Evolutionary conservation across 495 filamentous ascomycete genomes (phyloP).

Genomic region (Hypoxylon lienhwacheense): DNA sequence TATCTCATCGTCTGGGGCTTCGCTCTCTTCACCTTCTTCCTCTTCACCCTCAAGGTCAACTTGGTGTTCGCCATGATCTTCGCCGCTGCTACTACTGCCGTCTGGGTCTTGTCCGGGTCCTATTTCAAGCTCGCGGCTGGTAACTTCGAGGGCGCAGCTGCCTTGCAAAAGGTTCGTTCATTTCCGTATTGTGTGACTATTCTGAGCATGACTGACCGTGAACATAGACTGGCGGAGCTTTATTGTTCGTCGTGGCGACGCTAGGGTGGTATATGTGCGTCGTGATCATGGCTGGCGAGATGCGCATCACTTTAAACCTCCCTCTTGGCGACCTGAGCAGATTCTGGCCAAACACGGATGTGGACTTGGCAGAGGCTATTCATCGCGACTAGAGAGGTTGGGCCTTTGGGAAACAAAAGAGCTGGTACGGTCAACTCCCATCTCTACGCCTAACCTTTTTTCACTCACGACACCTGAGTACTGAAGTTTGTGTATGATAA

Average conservation of each 20-base stretch:
- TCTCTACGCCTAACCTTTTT: too few relatives aligned
- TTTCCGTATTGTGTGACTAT: background rate
- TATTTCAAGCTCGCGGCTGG: slow-evolving; percentile 55
- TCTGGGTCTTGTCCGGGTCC: slow-evolving; percentile 52
- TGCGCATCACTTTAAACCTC: slow-evolving; percentile 56
- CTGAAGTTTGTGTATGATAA: too few relatives aligned
- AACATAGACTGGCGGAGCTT: slow-evolving; percentile 48
- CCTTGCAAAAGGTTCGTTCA: slow-evolving; percentile 49
- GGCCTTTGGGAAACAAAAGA: background rate
- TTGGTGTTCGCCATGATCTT: slow-evolving; percentile 57
- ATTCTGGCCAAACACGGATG: slow-evolving; percentile 55
- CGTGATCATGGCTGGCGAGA: slow-evolving; percentile 58
- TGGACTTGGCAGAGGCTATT: slow-evolving; percentile 44
- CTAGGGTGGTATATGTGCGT: slow-evolving; percentile 60
- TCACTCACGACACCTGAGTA: too few relatives aligned
- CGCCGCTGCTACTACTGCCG: slow-evolving; percentile 50
- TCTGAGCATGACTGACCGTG: background rate
- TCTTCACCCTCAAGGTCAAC: slow-evolving; percentile 59
- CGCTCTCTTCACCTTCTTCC: slow-evolving; percentile 57
- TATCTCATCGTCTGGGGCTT: slow-evolving; percentile 61
- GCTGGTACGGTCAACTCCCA: too few relatives aligned
- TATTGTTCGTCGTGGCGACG: slow-evolving; percentile 53
- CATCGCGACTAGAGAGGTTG: slow-evolving; percentile 34
- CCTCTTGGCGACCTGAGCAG: slow-evolving; percentile 58
- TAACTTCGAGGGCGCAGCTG: slow-evolving; percentile 46